A percentile compares a stretch with the other conserved stretches of the same genome.
Conservation (phyloP, 1,284 basidiomycete genomes). For the Prillingera fragicola region DNA sequence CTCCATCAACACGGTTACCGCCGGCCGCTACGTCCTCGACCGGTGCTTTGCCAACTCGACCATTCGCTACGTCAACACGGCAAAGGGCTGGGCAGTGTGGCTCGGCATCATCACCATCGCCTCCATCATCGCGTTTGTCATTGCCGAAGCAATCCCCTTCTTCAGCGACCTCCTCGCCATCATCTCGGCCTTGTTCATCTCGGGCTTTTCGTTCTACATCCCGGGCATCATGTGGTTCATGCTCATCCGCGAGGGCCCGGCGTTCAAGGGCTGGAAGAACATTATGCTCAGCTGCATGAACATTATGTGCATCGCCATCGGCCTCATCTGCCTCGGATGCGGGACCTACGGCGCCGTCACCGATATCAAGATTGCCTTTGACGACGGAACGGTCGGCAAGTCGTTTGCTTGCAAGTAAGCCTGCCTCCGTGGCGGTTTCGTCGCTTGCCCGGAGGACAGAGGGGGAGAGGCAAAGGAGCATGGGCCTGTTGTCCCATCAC, state of each 20-base stretch:
- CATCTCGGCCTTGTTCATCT: conserved; percentile 24
- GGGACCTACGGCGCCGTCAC: conserved; percentile 9
- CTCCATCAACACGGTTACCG: conserved; percentile 11
- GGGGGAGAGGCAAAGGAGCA: too few relatives aligned
- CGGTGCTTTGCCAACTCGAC: conserved; percentile 5
- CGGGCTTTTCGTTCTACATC: conserved; percentile 15
- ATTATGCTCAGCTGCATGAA: conserved; percentile 7
- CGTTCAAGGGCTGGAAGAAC: conserved; percentile 13
- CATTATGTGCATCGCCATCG: conserved; percentile 8
- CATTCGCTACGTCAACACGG: conserved; percentile 34
- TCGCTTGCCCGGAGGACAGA: too few relatives aligned
- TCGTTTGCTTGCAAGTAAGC: conserved; percentile 12
- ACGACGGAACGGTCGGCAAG: conserved; percentile 4
- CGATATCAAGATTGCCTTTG: conserved; percentile 9
- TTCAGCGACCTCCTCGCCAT: conserved; percentile 34
- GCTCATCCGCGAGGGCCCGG: conserved; percentile 12
- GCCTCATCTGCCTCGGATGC: conserved; percentile 8
- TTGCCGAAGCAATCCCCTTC: conserved; percentile 34
- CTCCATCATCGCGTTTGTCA: conserved; percentile 8
- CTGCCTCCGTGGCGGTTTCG: too few relatives aligned
- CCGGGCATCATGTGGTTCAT: conserved; percentile 16
- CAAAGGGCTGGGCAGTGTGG: conserved; percentile 51
- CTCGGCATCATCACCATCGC: conserved; percentile 28
- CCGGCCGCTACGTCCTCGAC: conserved; percentile 13
- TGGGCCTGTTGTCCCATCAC: too few relatives aligned